Evolutionary conservation across 352 stramenopile species (phyloP), one percentile per base, ranked within the genome.

Genomic region (Phytophthora meadii): DNA sequence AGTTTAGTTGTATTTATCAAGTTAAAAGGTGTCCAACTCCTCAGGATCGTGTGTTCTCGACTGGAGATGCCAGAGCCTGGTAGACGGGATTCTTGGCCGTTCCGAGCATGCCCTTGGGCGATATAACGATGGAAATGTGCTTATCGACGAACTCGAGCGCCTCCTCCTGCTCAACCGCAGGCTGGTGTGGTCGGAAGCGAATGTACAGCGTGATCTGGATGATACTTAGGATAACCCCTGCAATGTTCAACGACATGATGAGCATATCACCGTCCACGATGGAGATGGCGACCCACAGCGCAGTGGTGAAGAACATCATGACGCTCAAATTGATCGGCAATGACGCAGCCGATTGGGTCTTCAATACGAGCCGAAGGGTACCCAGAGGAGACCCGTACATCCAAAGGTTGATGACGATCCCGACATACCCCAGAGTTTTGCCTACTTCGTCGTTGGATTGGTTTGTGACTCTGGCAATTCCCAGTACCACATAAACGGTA

Each of bases 401-500:
- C 44, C 64, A 67, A 19, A 77, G 46, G 27, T 69, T 73, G 58
- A 70, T 60, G 22, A 69, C 48, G 17, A 73, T 39, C 4, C 62
- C 67, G 28, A 72, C 69, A 10, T 73, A 69, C 2, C 77, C 77
- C 4, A 82, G 46, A 3, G 64, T 70, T 22, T 75, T 59, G 14
- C 55, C 58, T 2, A 77, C 65, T 37, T 81, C 30, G 32, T 73
- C 39, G 15, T 73, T 4, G 1, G 49, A 65, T 53, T 82, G 74
- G 34, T 70, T 40, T 12, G 74, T 87, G 15, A 77, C 63, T 6
- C 61, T 41, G 10, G 54, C 39, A 11, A 74, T 25, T 10, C 72
- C 75, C 27, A 87, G 42, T 25, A 68, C 63, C 24, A 74, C 63
- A 57, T 84, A 87, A 17, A 55, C 17, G 5, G 75, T 74, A 50